Percentiles rank a stretch among this genome's conserved stretches.
Conservation (phyloP, 768 basidiomycete species). For the Obba rivulosa region DNA sequence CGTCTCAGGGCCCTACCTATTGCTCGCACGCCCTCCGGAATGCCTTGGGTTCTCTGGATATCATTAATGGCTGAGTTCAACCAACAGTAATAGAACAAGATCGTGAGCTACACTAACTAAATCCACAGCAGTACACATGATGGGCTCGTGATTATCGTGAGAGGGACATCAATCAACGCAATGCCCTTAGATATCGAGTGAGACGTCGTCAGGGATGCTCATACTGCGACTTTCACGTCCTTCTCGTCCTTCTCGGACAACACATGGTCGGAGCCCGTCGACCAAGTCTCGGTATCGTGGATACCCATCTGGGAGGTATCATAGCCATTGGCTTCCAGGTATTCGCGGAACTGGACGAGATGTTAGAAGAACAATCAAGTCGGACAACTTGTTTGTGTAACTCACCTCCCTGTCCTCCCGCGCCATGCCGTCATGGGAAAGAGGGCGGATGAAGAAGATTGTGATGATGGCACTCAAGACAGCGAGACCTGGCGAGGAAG, state of each 20-base stretch:
- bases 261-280: constrained; percentile 7
- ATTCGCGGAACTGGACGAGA: constrained; percentile 63
- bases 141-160: too few species aligned
- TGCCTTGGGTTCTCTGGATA: too few species aligned
- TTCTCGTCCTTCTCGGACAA: constrained; percentile 13
- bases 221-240: not conserved
- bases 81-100: too few species aligned
- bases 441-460: constrained; percentile 67
- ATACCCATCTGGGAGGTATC: constrained; percentile 74
- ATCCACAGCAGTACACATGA: too few species aligned
- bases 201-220: too few species aligned
- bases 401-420: constrained; percentile 62
- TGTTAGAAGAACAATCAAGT: not conserved
- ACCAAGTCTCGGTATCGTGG: constrained; percentile 21
- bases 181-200: too few species aligned
- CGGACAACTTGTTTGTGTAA: constrained; percentile 19
- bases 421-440: constrained; percentile 73
- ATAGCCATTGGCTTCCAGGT: constrained; percentile 74
- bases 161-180: too few species aligned
- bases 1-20: too few species aligned
- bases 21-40: too few species aligned
- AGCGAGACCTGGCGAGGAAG: constrained; percentile 48
- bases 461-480: constrained; percentile 71
- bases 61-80: too few species aligned
- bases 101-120: too few species aligned